Evolutionary conservation across 1,284 basidiomycete genomes (phyloP).

Genomic region (Sanghuangporus sanghuang): DNA sequence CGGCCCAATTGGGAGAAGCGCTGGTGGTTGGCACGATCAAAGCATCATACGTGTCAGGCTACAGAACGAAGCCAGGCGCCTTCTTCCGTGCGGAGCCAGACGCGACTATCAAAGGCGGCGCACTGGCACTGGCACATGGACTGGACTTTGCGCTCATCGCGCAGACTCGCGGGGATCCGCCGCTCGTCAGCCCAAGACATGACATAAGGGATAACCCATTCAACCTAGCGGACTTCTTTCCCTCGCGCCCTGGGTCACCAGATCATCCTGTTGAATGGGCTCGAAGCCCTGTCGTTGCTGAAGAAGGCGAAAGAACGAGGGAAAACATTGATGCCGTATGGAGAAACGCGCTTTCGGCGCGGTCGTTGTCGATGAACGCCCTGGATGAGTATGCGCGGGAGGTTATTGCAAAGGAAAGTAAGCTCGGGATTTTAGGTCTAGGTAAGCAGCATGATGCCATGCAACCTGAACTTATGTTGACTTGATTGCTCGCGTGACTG

Average conservation of each 20-base stretch:
- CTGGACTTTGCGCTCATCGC: background rate
- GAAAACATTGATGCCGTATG: background rate
- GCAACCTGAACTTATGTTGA: background rate
- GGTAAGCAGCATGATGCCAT: conserved; percentile 23
- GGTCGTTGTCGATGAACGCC: conserved; percentile 10
- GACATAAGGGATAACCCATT: conserved; percentile 39
- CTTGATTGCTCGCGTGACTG: conserved; percentile 20
- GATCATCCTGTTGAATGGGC: conserved; percentile 32
- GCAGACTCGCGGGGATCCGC: background rate
- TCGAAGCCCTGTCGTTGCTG: conserved; percentile 32
- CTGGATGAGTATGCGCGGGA: conserved; percentile 25
- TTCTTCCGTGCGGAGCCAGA: no score
- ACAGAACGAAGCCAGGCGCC: background rate
- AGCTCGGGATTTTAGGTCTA: conserved; percentile 42
- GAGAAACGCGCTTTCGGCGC: background rate
- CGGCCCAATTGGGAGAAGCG: background rate
- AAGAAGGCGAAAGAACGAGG: background rate
- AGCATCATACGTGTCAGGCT: background rate
- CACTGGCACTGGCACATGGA: background rate
- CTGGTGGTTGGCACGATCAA: background rate
- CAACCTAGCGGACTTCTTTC: conserved; percentile 46
- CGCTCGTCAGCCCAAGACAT: conserved; percentile 16
- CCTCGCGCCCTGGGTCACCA: conserved; percentile 27
- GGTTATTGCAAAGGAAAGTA: conserved; percentile 42
- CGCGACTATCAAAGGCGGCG: background rate